Evolutionary conservation across 306 rosid species (phyloP), one percentile per base, ranked within the genome.

Genomic region (Sicyos baderoa): DNA sequence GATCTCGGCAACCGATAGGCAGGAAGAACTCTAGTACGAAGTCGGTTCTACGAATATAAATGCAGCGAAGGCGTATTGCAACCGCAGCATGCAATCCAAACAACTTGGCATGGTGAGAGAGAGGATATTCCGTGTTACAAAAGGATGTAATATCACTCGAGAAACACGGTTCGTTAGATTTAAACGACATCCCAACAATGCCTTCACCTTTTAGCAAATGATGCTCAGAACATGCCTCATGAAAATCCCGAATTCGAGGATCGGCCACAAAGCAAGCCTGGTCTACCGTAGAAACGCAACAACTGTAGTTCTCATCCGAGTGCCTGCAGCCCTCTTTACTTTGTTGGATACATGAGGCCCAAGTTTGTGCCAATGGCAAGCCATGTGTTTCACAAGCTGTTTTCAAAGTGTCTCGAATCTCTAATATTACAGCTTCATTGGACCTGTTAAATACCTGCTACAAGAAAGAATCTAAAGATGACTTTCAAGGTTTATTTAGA

Each of bases 201-300:
- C 99, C 99, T 90, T 88, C 88, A 66, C 97, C 97, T 79, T 74
- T 94, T 72, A 94, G 81, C 87, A 94, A 79, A 86, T 94, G 99
- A 87, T 90, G 96, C 74, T 90, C 99, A 7, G 91, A 85, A 85
- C 99, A 94, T 71, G 90, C 96, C 89, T 94, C 97, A 1, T 94
- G 96, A 75, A 94, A 94, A 37, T 35, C 69, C 72, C 35, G 81
- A 75, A 83, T 42, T 23, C 53, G 37, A 15, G 79, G 86, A 77
- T 90, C 92, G 1, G 86, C 82, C 35, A 90, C 86, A 75, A 85
- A 84, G 82, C 95, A 94, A 71, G 97, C 99, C 27, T 75, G 80
- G 76, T 90, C 99, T 71, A 90, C 92, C 3, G 99, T 95, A 54
- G 97, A 94, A 75, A 90, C 85, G 42, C 99, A 93, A 54, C 73